Base-by-base conservation (phyloP, 2,329 filamentous ascomycete species). In the Xylariaceae sp. region DNA sequence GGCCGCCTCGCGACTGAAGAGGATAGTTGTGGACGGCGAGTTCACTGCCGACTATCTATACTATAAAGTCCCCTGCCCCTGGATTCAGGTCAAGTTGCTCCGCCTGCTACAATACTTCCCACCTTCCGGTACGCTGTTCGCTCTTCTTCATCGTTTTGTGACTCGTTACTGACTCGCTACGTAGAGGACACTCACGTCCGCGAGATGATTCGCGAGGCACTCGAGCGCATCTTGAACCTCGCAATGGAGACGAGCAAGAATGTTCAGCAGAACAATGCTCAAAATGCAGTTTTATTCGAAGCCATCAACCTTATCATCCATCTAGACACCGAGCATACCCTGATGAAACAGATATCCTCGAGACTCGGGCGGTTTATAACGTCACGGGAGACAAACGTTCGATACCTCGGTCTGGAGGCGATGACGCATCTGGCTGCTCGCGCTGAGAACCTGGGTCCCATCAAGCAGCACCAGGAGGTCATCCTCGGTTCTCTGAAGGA, bases 11-110 rank as follows among this genome's bases (percentile, higher is more conserved):
- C 75, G 88, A 40, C 64, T 98, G 54, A 95, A 95, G 68, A 83
- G 86, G 50, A 85, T 97, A 50, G 74, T 96, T 12, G 81, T 97
- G 17, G 90, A 97, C 52, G 83, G 84, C 48, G 90, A 98, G 53
- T 92, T 87, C 56, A 78, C 87, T 1, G 76, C 80, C 40, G 92
- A 97, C 60, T 98, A 98, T 60, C 77, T 96, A 17, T 98, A 98
- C 69, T 98, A 98, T 72, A 96, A 96, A 58, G 92, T 98, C n/a
- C 92, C 92, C 1, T 98, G 92, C 59, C 92, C 92, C 3, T 98
- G 92, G 92, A 81, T 98, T 41, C 89, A 97, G 65, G 85, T 97
- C 56, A 98, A 98, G 67, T 74, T 98, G 13, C 66, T 98, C 50
- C 81, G 89, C 46, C 67, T 98, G 44, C 72, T 98, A 48, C 92